Conservation (phyloP, 495 filamentous ascomycete genomes). For the Aspergillus heteromorphus region DNA sequence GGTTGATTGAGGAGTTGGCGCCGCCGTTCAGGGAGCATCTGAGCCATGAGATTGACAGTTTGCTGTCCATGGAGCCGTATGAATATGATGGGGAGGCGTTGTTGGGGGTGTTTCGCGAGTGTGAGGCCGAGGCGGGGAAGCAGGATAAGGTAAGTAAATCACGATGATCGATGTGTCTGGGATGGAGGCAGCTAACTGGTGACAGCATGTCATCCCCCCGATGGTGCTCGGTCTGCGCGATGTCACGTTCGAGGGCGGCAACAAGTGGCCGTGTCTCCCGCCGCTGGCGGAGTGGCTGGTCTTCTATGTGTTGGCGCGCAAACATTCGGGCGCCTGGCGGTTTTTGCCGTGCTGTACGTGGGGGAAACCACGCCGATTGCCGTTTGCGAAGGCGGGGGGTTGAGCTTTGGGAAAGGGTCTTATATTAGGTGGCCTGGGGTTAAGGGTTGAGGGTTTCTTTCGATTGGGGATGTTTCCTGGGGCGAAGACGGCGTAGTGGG, state of each 20-base stretch:
- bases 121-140: constrained; percentile 1
- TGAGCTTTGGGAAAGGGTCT: no score
- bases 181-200: background rate
- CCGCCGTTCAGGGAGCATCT: constrained; percentile 1
- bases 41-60: background rate
- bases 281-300: constrained; percentile 1
- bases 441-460: no score
- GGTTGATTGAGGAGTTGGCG: background rate
- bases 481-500: no score
- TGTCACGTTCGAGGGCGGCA: constrained; percentile 1
- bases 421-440: no score
- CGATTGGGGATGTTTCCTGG: no score
- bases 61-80: background rate
- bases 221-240: background rate
- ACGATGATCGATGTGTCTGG: no score
- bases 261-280: background rate
- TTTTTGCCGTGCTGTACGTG: constrained; percentile 3
- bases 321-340: background rate
- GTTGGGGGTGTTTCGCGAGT: background rate
- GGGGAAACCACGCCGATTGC: background rate
- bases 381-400: no score
- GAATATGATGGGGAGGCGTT: background rate
- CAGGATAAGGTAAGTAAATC: background rate
- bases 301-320: background rate
- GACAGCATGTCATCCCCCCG: constrained; percentile 1